Conservation (phyloP, 495 filamentous ascomycete species). For the Beverwykella pulmonaria region DNA sequence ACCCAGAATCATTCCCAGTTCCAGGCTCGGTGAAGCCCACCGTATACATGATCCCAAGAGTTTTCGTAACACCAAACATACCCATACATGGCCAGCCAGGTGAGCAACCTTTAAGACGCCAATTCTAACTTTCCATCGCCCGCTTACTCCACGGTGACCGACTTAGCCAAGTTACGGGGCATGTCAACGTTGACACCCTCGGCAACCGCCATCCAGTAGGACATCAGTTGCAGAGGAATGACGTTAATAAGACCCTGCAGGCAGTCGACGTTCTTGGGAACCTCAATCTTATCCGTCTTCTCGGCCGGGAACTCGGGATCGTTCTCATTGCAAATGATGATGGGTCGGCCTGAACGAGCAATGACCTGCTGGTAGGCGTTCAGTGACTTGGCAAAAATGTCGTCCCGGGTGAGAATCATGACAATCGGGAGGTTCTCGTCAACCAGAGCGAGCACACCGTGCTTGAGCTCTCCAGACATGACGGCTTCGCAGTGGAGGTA, state of each 20-base stretch:
- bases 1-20: background rate
- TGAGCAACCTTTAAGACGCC: slow-evolving; percentile 34
- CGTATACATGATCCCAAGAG: background rate
- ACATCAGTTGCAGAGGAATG: slow-evolving; percentile 94
- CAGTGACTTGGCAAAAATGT: slow-evolving; percentile 93
- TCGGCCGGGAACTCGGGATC: slow-evolving; percentile 87
- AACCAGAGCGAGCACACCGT: slow-evolving; percentile 94
- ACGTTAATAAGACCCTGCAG: slow-evolving; percentile 97
- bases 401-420: slow-evolving; percentile 97
- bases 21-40: background rate
- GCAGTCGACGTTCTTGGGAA: slow-evolving; percentile 92
- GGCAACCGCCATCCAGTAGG: slow-evolving; percentile 96
- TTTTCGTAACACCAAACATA: slow-evolving; percentile 17
- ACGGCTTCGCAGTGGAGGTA: slow-evolving; percentile 99
- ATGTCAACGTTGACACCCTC: slow-evolving; percentile 98
- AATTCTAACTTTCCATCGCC: slow-evolving; percentile 5
- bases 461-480: slow-evolving; percentile 99
- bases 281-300: slow-evolving; percentile 93
- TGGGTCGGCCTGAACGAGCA: slow-evolving; percentile 89
- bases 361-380: slow-evolving; percentile 99
- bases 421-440: slow-evolving; percentile 98
- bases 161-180: slow-evolving; percentile 97
- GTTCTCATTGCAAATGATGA: slow-evolving; percentile 93
- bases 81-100: slow-evolving; percentile 31
- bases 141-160: slow-evolving; percentile 90